Base-by-base conservation (phyloP, 1,284 basidiomycete species). In the Taiwanofungus camphoratus region DNA sequence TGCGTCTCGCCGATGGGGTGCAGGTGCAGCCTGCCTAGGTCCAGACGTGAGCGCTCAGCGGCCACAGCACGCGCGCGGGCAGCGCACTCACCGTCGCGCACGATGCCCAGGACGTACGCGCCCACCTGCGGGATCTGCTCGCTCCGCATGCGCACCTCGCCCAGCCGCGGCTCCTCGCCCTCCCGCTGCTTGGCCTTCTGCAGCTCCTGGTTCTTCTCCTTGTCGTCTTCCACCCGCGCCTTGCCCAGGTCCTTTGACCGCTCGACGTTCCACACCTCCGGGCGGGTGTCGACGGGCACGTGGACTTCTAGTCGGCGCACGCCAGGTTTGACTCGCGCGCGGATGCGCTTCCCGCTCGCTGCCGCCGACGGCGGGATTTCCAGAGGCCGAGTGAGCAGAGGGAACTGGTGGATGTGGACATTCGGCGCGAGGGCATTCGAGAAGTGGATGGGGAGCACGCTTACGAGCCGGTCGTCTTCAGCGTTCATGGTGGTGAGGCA, bases 371-470 rank as follows among this genome's bases (percentile, higher is more conserved):
- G 86, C 4, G 87, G 86, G 3, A 73, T 73, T 63, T 84, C 81
- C 2, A 90, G 68, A 4, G 85, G 79, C 22, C 85, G 72, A 20
- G 73, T 79, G 4, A 88, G 67, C 6, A 90, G 71, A 8, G 87
- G 87, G 53, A 80, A 89, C 52, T 90, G 87, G 55, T 89, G 83
- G 4, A 90, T 62, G 27, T 87, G 84, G 23, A 90, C 58, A 55
- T 81, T 72, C 3, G 81, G 75, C 23, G 65, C 59, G 11, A 83
- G 71, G 12, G 66, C 62, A 58, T 80, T 76, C 21, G 83, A 82
- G 53, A 74, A 78, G 52, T 80, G 81, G 42, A 90, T 74, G 26
- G 87, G 87, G 36, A 90, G 69, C 34, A 77, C 66, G 52, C 68
- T 70, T 41, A 87, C 69, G 42, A 87, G 62, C 50, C 78, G 75